Evolutionary conservation across 1,284 basidiomycete species (phyloP).

Genomic region (Golubevia pallescens): DNA sequence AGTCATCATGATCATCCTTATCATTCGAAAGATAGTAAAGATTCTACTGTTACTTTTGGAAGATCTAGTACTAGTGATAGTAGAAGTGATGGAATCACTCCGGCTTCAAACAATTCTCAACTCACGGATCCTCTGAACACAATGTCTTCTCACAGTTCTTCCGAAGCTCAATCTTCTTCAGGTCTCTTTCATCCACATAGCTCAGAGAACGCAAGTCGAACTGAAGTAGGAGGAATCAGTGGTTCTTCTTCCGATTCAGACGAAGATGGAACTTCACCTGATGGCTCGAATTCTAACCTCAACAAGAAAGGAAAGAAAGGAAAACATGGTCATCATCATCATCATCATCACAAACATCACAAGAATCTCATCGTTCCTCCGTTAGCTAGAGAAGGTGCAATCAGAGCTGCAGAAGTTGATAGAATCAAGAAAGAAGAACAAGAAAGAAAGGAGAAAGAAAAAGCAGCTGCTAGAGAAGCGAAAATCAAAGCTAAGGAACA

Average conservation of each 20-base stretch:
- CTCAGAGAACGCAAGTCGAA: background rate
- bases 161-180: background rate
- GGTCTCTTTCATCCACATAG: background rate
- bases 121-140: background rate
- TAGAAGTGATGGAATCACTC: background rate
- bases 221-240: background rate
- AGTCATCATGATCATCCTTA: too few relatives aligned
- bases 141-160: background rate
- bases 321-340: background rate
- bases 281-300: background rate
- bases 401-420: background rate
- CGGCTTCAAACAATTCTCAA: background rate
- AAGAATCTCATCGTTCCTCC: background rate
- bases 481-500: background rate
- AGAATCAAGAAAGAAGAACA: background rate
- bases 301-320: background rate
- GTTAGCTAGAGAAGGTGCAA: background rate
- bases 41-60: too few relatives aligned
- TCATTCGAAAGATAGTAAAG: too few relatives aligned
- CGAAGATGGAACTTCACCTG: background rate
- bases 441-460: background rate
- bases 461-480: background rate
- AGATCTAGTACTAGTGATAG: too few relatives aligned
- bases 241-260: background rate
- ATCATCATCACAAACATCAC: background rate